These are phyloP conservation scores for Shiraia sp. DNA, from an alignment of 2,329 filamentous ascomycete species.

Conservation along the genomic window DNA sequence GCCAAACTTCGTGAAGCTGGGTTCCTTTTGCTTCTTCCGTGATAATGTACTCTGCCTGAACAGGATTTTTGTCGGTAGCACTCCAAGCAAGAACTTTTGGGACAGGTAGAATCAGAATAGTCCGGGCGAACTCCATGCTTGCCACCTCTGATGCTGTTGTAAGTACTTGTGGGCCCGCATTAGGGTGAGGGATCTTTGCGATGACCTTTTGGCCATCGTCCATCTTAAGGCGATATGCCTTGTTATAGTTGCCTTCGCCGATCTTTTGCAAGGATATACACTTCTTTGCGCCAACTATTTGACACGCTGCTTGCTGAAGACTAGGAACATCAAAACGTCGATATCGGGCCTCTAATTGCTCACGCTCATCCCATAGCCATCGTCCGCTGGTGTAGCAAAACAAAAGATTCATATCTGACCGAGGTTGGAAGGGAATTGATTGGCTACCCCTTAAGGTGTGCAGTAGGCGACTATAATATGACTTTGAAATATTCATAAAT, in stretches of 20 bases:
- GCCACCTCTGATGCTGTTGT: conserved; percentile 16
- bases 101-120: conserved; percentile 27
- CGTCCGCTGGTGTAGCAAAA: conserved; percentile 29
- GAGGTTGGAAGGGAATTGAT: conserved; percentile 7
- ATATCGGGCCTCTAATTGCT: conserved; percentile 23
- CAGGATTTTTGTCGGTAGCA: conserved; percentile 24
- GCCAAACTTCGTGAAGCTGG: conserved; percentile 27
- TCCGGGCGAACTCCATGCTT: conserved; percentile 15
- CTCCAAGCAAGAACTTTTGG: conserved; percentile 30
- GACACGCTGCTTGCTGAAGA: conserved; percentile 20
- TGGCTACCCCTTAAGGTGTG: conserved; percentile 9
- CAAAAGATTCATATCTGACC: conserved; percentile 11
- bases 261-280: conserved; percentile 23
- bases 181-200: conserved; percentile 25
- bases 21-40: conserved; percentile 33
- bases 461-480: conserved; percentile 10
- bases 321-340: conserved; percentile 19
- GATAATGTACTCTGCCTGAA: conserved; percentile 36
- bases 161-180: conserved; percentile 17
- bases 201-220: conserved; percentile 20
- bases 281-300: conserved; percentile 13
- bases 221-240: conserved; percentile 22
- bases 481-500: conserved; percentile 13
- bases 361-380: conserved; percentile 27
- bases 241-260: conserved; percentile 38